Evolutionary conservation across 768 basidiomycete species (phyloP), one percentile per base, ranked within the genome.

Genomic region (Rhodotorula diobovata): DNA sequence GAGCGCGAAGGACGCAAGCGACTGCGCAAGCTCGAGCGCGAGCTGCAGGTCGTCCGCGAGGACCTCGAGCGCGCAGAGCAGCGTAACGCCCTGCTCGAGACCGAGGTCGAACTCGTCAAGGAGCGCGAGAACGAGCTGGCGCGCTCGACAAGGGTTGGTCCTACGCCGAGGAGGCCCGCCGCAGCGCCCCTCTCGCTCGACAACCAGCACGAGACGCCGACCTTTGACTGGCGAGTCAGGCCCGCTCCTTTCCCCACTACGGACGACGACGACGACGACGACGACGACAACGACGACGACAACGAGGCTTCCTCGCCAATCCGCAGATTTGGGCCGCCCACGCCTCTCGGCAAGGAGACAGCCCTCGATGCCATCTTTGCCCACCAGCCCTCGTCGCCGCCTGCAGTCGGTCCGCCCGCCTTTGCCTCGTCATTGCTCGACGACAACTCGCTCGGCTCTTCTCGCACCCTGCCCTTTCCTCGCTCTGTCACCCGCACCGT

Each of bases 11-110:
- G 73, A 18, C 67, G 70, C 48, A 70, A 67, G 53, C 67, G 68
- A 57, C 67, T 78, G 4, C 64, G 74, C 32, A 64, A 64, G 50
- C 73, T 78, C 43, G 77, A 78, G 70, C 69, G 65, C 63, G 76
- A 78, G 66, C 65, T 78, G 7, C 34, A 68, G 10, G 63, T 56
- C 15, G 58, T 78, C 1, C 50, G 67, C 39, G 67, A 61, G 9
- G 74, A 75, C 34, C 67, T 77, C 37, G 73, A 76, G 55, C 69
- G 65, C 10, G 58, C 56, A 48, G 70, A 69, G 51, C 61, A 68
- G 37, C 58, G 70, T n/a, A 75, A 75, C 55, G 46, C 28, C 3
- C 39, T 46, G 23, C 64, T 75, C 25, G 73, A 71, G 55, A 21
- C 32, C 30, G 61, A 45, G 30, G 59, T 23, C 9, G 43, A 62